phyloP scores from a whole-genome alignment of 176 grass and related monocot species.

The Dendrocalamus sinicus region DNA sequence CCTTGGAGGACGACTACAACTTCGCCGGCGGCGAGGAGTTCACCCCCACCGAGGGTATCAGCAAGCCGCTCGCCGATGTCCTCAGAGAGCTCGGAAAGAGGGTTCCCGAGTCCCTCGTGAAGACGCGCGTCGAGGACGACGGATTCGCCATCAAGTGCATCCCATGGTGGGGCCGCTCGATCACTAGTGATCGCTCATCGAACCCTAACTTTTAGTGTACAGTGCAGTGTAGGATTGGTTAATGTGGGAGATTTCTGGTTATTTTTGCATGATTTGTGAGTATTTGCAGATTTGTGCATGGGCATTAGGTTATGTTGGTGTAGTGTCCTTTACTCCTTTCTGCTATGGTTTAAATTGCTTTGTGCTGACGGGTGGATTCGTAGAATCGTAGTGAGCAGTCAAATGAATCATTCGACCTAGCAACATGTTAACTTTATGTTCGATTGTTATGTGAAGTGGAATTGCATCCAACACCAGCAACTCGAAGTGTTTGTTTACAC shows the following conservation, averaged over 20 bases:
- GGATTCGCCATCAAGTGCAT: conserved; percentile 76
- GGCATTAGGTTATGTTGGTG: background rate
- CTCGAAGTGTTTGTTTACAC: conserved; percentile 12
- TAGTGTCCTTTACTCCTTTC: background rate
- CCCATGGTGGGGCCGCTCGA: conserved; percentile 65
- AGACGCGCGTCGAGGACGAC: conserved; percentile 65
- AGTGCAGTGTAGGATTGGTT: background rate
- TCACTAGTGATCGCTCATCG: background rate
- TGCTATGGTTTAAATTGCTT: background rate
- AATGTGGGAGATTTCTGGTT: background rate
- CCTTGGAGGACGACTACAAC: conserved; percentile 45
- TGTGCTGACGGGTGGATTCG: background rate
- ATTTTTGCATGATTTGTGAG: background rate
- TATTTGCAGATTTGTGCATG: conserved; percentile 8
- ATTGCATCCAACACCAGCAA: background rate
- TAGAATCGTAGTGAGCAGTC: background rate
- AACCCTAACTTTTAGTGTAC: background rate
- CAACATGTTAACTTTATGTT: background rate
- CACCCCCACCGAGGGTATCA: conserved; percentile 73
- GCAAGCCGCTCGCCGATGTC: conserved; percentile 75
- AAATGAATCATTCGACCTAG: background rate
- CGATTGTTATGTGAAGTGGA: background rate
- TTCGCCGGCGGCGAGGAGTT: conserved; percentile 49
- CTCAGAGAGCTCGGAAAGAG: conserved; percentile 79
- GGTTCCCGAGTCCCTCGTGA: conserved; percentile 79